Conservation (phyloP, 148 eudicot genomes). For the Rheum nobile region DNA sequence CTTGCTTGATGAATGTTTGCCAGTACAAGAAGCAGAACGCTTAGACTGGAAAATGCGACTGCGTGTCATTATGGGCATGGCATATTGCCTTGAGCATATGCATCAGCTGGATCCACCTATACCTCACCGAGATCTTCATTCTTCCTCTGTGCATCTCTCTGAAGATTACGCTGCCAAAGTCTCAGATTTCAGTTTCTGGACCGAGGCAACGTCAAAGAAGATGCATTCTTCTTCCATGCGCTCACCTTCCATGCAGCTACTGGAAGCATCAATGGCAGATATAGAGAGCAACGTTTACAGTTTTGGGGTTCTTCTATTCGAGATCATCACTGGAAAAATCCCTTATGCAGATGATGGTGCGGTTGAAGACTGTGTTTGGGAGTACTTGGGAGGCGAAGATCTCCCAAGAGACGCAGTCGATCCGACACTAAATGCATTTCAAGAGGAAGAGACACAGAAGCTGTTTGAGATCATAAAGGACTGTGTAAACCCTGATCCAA, state of each 20-base stretch:
- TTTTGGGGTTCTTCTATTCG: slow-evolving; percentile 69
- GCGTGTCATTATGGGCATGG: slow-evolving; percentile 70
- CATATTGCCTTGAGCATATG: slow-evolving; percentile 81
- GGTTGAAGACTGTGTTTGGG: slow-evolving; percentile 44
- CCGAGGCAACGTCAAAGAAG: slow-evolving; percentile 28
- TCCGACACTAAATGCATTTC: slow-evolving; percentile 38
- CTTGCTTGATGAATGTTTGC: not conserved
- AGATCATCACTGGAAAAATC: slow-evolving; percentile 62
- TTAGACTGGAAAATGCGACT: slow-evolving; percentile 77
- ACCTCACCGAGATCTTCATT: slow-evolving; percentile 50
- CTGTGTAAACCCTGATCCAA: slow-evolving; percentile 46
- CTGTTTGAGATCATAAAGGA: slow-evolving; percentile 35
- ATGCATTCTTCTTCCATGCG: slow-evolving; percentile 18
- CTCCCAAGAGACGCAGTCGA: slow-evolving; percentile 49
- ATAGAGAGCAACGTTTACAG: slow-evolving; percentile 49
- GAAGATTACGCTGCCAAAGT: slow-evolving; percentile 94
- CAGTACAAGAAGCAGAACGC: slow-evolving; percentile 89
- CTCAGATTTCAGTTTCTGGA: slow-evolving; percentile 77
- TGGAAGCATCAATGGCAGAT: slow-evolving; percentile 28
- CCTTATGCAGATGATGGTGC: slow-evolving; percentile 38
- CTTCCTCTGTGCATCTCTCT: slow-evolving; percentile 62
- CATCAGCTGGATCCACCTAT: slow-evolving; percentile 66
- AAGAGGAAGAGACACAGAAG: slow-evolving; percentile 34
- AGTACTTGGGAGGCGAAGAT: slow-evolving; percentile 25
- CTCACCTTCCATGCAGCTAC: slow-evolving; percentile 38